A percentile compares a stretch with the other conserved stretches of the same genome.
Conservation (phyloP, 2,329 filamentous ascomycete genomes). For the Trichoderma afroharzianum region DNA sequence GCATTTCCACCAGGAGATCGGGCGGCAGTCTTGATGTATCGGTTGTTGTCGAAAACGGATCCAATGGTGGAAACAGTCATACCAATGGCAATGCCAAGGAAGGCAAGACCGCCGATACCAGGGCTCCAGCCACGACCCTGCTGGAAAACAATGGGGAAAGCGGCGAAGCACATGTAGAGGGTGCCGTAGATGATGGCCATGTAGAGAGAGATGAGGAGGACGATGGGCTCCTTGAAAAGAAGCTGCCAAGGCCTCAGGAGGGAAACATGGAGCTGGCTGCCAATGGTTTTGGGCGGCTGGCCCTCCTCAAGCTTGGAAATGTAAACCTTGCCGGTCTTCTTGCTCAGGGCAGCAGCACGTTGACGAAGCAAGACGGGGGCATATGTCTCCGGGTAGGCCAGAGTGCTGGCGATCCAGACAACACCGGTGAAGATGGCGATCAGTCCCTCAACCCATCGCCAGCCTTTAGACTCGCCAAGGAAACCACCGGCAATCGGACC, state of each 20-base stretch:
- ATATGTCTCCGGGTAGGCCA: constrained; percentile 59
- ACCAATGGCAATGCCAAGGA: constrained; percentile 62
- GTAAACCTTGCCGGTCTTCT: constrained; percentile 54
- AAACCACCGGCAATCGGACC: constrained; percentile 62
- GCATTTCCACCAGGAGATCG: constrained; percentile 51
- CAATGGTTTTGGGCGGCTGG: constrained; percentile 41
- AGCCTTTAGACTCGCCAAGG: constrained; percentile 55
- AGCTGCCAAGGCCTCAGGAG: constrained; percentile 63
- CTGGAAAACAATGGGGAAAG: constrained; percentile 61
- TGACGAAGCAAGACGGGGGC: constrained; percentile 53
- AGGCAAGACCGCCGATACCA: constrained; percentile 58
- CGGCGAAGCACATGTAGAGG: constrained; percentile 52
- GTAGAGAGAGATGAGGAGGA: constrained; percentile 60
- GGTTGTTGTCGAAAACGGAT: constrained; percentile 50
- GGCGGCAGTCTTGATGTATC: constrained; percentile 46
- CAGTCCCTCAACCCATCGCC: constrained; percentile 63
- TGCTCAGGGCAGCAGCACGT: constrained; percentile 48
- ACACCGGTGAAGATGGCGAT: constrained; percentile 58
- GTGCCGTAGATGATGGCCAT: constrained; percentile 57
- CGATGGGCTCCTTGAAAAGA: constrained; percentile 64
- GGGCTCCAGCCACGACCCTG: constrained; percentile 52
- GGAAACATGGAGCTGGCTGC: constrained; percentile 50
- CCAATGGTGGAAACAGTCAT: constrained; percentile 56
- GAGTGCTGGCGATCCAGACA: constrained; percentile 51
- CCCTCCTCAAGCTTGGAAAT: constrained; percentile 45